phyloP scores from a whole-genome alignment of 805 yeast genomes.

The Danielozyma ontarioensis region DNA sequence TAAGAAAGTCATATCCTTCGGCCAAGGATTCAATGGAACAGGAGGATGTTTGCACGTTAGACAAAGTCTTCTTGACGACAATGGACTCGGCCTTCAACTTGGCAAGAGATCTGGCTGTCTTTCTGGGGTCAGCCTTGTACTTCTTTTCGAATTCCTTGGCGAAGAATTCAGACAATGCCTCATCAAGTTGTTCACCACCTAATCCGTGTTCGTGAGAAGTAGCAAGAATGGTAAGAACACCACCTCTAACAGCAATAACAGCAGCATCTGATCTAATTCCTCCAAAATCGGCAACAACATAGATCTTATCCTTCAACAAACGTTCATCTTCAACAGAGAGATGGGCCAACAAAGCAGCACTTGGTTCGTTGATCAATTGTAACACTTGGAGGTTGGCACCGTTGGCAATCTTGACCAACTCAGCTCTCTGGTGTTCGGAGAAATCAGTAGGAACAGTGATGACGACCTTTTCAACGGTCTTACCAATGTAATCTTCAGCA shows the following conservation, averaged over 20 bases:
- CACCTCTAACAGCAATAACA: conserved; percentile 88
- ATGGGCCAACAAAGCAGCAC: conserved; percentile 87
- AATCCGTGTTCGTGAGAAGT: conserved; percentile 76
- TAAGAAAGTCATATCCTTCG: conserved; percentile 90
- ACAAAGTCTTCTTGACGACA: conserved; percentile 82
- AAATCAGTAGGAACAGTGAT: conserved; percentile 89
- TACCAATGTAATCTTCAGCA: conserved; percentile 90
- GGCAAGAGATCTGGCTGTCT: conserved; percentile 78
- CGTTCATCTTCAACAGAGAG: conserved; percentile 43
- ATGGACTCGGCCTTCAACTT: conserved; percentile 81
- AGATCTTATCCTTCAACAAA: conserved; percentile 60
- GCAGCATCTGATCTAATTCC: conserved; percentile 95
- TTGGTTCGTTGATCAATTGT: conserved; percentile 89
- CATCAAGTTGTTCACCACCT: conserved; percentile 88
- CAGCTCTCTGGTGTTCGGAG: conserved; percentile 64
- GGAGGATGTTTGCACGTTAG: conserved; percentile 82
- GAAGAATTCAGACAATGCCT: conserved; percentile 71
- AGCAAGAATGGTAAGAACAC: conserved; percentile 82
- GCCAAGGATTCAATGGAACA: conserved; percentile 93
- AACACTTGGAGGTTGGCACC: conserved; percentile 74
- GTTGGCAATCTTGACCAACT: conserved; percentile 54
- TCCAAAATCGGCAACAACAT: conserved; percentile 94
- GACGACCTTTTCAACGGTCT: conserved; percentile 73
- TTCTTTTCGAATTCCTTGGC: conserved; percentile 94
- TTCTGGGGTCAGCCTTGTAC: conserved; percentile 72